Conservation (phyloP, 352 stramenopile species). For the Globisporangium carolinianum region DNA sequence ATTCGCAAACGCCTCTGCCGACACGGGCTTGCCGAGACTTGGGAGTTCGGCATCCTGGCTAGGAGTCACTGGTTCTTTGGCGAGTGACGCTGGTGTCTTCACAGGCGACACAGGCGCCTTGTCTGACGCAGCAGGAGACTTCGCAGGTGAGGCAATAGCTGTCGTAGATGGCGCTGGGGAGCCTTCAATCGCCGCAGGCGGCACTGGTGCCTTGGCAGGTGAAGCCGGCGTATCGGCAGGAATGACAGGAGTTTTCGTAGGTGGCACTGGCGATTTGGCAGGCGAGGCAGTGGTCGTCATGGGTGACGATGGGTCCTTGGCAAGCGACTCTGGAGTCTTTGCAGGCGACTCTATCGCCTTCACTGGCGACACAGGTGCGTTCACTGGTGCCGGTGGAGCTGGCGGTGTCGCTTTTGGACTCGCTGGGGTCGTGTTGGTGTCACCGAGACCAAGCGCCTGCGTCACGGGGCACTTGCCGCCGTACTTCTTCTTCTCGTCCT, state of each 20-base stretch:
- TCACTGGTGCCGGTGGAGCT: not conserved
- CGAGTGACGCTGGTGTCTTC: constrained; percentile 6
- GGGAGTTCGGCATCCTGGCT: too few species aligned
- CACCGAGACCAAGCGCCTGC: constrained; percentile 19
- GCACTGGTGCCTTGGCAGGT: too few species aligned
- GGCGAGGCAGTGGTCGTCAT: too few species aligned
- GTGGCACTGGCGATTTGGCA: too few species aligned
- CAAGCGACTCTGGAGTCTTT: too few species aligned
- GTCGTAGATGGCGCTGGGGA: not conserved
- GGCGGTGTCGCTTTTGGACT: constrained; percentile 10
- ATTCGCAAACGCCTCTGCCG: too few species aligned
- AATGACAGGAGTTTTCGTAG: too few species aligned
- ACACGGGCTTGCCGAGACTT: too few species aligned
- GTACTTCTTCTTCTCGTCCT: constrained; percentile 26
- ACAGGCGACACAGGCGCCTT: constrained; percentile 3
- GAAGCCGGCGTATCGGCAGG: too few species aligned
- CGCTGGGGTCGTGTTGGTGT: not conserved
- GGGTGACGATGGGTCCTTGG: too few species aligned
- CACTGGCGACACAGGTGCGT: constrained; percentile 3
- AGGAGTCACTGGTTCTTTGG: too few species aligned
- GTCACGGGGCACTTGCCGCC: constrained; percentile 36
- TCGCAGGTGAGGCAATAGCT: not conserved
- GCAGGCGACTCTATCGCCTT: not conserved
- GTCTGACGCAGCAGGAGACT: not conserved
- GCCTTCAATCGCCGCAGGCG: too few species aligned